These are phyloP conservation scores for Lipomyces yarrowii DNA, from an alignment of 1,139 yeast species.

Conservation along the genomic window DNA sequence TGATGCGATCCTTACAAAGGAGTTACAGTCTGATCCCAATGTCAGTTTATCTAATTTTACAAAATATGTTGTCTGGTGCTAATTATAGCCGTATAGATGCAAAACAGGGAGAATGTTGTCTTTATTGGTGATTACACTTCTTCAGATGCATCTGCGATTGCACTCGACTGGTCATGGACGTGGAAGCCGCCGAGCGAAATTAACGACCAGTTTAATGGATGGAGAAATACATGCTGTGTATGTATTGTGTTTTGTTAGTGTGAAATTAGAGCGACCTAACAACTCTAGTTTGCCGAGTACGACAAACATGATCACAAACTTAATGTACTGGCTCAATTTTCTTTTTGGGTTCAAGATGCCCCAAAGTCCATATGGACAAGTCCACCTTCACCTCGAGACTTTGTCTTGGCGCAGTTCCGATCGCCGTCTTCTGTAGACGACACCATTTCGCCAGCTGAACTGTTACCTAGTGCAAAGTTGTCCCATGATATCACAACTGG, in stretches of 20 bases:
- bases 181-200: slow-evolving; percentile 37
- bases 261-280: background rate
- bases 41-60: slow-evolving; percentile 7
- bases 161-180: slow-evolving; percentile 41
- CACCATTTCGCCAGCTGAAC: background rate
- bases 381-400: slow-evolving; percentile 21
- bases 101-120: slow-evolving; percentile 45
- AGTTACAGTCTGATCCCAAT: slow-evolving; percentile 47
- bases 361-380: slow-evolving; percentile 22
- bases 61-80: background rate
- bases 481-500: background rate
- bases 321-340: slow-evolving; percentile 41
- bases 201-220: slow-evolving; percentile 32
- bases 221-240: slow-evolving; percentile 34
- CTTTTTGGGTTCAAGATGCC: slow-evolving; percentile 40
- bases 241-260: background rate
- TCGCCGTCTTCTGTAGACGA: slow-evolving; percentile 12
- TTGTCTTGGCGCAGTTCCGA: slow-evolving; percentile 2
- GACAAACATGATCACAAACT: slow-evolving; percentile 44
- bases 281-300: slow-evolving; percentile 44
- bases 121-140: slow-evolving; percentile 42
- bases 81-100: slow-evolving; percentile 34
- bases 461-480: background rate
- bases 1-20: slow-evolving; percentile 43
- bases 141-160: slow-evolving; percentile 28